Conservation (phyloP, 805 yeast species). For the Danielozyma ontarioensis region DNA sequence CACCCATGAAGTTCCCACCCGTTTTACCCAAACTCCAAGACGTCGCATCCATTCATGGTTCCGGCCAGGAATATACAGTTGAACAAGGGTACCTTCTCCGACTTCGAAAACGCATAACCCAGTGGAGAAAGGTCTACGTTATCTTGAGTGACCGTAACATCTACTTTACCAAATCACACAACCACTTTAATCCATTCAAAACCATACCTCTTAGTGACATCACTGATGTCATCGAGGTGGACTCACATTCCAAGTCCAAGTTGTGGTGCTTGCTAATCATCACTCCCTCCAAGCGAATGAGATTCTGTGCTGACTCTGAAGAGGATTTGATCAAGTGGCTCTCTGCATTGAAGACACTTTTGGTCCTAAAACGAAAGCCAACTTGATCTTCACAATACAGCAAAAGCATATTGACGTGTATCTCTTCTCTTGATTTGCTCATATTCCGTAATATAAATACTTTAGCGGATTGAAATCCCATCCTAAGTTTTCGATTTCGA, state of each 20-base stretch:
- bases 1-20: too few species aligned
- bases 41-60: too few species aligned
- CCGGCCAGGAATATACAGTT: slow-evolving; percentile 17
- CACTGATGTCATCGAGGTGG: slow-evolving; percentile 47
- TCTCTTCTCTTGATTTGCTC: too few species aligned
- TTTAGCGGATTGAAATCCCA: too few species aligned
- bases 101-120: slow-evolving; percentile 38
- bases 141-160: slow-evolving; percentile 38
- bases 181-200: slow-evolving; percentile 17
- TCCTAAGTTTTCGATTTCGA: too few species aligned
- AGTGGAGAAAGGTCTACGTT: slow-evolving; percentile 43
- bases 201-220: slow-evolving; percentile 25
- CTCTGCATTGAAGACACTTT: slow-evolving; percentile 36
- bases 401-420: too few species aligned
- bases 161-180: slow-evolving; percentile 31
- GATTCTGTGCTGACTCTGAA: slow-evolving; percentile 41
- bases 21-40: too few species aligned
- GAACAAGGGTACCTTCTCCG: slow-evolving; percentile 39
- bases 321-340: slow-evolving; percentile 47
- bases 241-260: slow-evolving; percentile 39
- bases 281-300: slow-evolving; percentile 39
- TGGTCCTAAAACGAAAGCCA: slow-evolving; percentile 14
- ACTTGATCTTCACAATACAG: too few species aligned
- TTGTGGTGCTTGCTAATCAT: slow-evolving; percentile 44
- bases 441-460: too few species aligned